These are phyloP conservation scores for Teratosphaeria zuluensis DNA, from an alignment of 2,329 filamentous ascomycete species.

Conservation along the genomic window DNA sequence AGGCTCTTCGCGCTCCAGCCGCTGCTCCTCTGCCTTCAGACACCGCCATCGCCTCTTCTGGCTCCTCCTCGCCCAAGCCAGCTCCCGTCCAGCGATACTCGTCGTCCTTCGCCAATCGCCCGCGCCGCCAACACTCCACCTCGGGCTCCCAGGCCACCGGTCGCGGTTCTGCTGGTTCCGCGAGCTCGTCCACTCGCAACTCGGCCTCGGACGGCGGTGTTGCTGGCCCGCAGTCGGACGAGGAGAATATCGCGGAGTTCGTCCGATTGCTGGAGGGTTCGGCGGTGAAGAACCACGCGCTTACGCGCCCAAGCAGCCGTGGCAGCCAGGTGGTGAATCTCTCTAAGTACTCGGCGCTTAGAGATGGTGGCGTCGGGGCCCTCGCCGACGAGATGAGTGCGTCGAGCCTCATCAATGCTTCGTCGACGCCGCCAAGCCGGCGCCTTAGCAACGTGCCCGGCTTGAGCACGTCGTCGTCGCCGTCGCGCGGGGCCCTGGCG, in stretches of 20 bases:
- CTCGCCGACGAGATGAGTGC: constrained; percentile 91
- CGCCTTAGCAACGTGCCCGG: constrained; percentile 57
- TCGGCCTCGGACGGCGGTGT: constrained; percentile 2
- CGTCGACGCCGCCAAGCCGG: constrained; percentile 61
- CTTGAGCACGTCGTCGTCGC: constrained; percentile 76
- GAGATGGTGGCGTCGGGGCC: constrained; percentile 68
- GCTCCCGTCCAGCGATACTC: constrained; percentile 74
- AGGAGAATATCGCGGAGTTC: constrained; percentile 90
- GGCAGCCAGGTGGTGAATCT: constrained; percentile 16
- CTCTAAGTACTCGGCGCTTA: constrained; percentile 74
- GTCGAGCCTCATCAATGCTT: constrained; percentile 74
- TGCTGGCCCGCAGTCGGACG: constrained; percentile 58
- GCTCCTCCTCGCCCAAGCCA: constrained; percentile 69
- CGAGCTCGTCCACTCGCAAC: constrained; percentile 58
- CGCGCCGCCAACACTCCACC: constrained; percentile 50
- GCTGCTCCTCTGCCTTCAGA: constrained; percentile 27
- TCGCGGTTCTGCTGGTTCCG: background rate
- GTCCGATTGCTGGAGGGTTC: constrained; percentile 79
- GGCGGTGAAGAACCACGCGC: constrained; percentile 59
- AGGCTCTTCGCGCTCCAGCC: constrained; percentile 54
- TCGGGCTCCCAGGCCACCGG: constrained; percentile 55
- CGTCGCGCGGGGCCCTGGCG: constrained; percentile 60
- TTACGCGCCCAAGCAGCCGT: constrained; percentile 44
- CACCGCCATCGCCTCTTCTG: constrained; percentile 53
- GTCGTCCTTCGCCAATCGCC: constrained; percentile 85